Evolutionary conservation across 1,284 basidiomycete species (phyloP).

Genomic region (Chondrostereum purpureum): DNA sequence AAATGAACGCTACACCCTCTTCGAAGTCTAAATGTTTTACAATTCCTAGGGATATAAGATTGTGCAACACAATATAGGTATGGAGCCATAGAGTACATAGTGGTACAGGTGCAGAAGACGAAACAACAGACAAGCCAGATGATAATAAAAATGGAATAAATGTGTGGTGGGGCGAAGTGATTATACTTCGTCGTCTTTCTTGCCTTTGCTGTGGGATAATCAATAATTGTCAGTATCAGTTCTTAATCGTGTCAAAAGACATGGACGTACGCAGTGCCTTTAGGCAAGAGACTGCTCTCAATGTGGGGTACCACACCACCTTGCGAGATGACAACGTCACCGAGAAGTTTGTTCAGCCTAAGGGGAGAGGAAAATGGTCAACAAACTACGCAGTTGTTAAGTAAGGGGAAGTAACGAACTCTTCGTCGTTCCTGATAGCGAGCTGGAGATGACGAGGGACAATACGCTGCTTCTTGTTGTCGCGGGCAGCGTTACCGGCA

Average conservation of each 20-base stretch:
- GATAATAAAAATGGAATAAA: neutral
- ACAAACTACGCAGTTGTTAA: neutral
- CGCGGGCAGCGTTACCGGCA: slow-evolving; percentile 79
- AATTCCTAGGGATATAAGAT: no score
- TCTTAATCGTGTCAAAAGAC: no score
- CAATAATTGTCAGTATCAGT: no score
- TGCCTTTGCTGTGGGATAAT: slow-evolving; percentile 30
- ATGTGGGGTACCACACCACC: slow-evolving; percentile 79
- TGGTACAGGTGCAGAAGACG: no score
- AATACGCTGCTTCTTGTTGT: slow-evolving; percentile 86
- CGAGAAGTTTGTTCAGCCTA: slow-evolving; percentile 66
- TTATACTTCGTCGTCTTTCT: slow-evolving; percentile 34
- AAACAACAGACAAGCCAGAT: neutral
- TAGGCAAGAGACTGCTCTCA: slow-evolving; percentile 32
- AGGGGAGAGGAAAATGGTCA: slow-evolving; percentile 4
- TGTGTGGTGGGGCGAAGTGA: neutral
- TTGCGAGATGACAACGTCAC: slow-evolving; percentile 84
- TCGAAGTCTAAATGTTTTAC: no score
- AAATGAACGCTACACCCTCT: no score
- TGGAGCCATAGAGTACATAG: neutral
- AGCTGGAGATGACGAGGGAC: slow-evolving; percentile 86
- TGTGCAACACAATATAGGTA: neutral
- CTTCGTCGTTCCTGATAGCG: slow-evolving; percentile 84
- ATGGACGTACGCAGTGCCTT: slow-evolving; percentile 31
- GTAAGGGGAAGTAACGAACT: slow-evolving; percentile 30